phyloP scores from a whole-genome alignment of 2,329 filamentous ascomycete species.

The Cucurbitaria berberidis region DNA sequence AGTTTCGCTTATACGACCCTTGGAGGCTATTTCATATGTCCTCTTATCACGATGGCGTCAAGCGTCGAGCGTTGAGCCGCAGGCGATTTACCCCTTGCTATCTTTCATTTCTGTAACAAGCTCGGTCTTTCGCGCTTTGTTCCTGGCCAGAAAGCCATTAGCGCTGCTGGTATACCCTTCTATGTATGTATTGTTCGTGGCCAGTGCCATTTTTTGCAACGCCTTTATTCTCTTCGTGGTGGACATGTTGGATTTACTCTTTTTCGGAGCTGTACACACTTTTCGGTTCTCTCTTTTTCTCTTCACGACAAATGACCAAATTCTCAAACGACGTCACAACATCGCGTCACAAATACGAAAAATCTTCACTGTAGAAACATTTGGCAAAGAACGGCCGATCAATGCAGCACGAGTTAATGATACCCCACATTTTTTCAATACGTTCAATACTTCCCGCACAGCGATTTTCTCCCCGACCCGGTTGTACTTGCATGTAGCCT shows the following conservation, averaged over 20 bases:
- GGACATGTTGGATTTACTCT: background rate
- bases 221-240: slow-evolving; percentile 2
- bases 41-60: slow-evolving; percentile 7
- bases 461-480: background rate
- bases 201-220: slow-evolving; percentile 6
- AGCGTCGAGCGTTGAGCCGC: slow-evolving; percentile 2
- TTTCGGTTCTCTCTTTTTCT: slow-evolving; percentile 3
- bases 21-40: slow-evolving; percentile 32
- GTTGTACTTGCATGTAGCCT: background rate
- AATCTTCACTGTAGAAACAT: slow-evolving; percentile 25
- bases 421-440: slow-evolving; percentile 17
- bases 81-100: slow-evolving; percentile 5
- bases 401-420: slow-evolving; percentile 27
- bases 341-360: background rate
- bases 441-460: background rate
- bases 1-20: slow-evolving; percentile 20
- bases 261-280: slow-evolving; percentile 5
- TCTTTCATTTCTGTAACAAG: slow-evolving; percentile 1
- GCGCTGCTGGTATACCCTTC: slow-evolving; percentile 44
- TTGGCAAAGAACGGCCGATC: slow-evolving; percentile 14
- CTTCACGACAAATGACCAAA: background rate
- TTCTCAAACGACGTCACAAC: background rate
- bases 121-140: slow-evolving; percentile 10
- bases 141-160: slow-evolving; percentile 19
- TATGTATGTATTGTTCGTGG: slow-evolving; percentile 38